A percentile compares a stretch with the other conserved stretches of the same genome.
Conservation (phyloP, 768 basidiomycete species). For the Roridomyces roridus region DNA sequence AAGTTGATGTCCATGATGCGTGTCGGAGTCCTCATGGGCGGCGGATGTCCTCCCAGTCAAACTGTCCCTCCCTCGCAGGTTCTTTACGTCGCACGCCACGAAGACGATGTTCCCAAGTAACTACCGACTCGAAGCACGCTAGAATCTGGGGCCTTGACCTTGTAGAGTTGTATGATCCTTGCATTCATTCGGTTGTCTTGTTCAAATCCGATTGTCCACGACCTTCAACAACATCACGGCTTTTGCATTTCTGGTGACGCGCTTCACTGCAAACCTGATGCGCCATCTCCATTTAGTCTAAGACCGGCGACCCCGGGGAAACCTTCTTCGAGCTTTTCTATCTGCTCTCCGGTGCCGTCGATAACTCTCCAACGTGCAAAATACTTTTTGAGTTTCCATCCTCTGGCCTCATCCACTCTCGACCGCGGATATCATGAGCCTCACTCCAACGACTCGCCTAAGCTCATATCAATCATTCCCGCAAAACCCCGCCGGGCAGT, state of each 20-base stretch:
- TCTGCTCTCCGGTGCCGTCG: too few species aligned
- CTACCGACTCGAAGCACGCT: neutral
- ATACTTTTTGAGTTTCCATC: too few species aligned
- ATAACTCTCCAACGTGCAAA: too few species aligned
- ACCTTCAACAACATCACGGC: too few species aligned
- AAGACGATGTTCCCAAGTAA: neutral
- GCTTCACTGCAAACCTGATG: too few species aligned
- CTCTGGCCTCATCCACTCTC: neutral
- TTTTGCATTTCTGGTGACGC: too few species aligned
- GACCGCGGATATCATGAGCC: constrained; percentile 11
- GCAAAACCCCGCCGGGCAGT: constrained; percentile 15
- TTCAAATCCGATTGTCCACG: too few species aligned
- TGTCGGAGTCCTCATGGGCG: constrained; percentile 51
- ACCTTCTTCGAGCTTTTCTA: too few species aligned
- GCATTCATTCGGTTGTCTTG: too few species aligned
- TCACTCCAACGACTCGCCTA: constrained; percentile 1
- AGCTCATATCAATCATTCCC: constrained; percentile 18
- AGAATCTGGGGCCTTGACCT: constrained; percentile 13
- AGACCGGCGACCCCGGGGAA: constrained; percentile 1
- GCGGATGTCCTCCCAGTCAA: constrained; percentile 23
- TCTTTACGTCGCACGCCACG: constrained; percentile 17
- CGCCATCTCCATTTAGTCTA: constrained; percentile 19
- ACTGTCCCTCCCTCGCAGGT: constrained; percentile 18
- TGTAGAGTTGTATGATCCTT: constrained; percentile 23
- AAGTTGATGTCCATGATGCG: constrained; percentile 54